Conservation (phyloP, 192 early-diverging fungal species). For the Dispira simplex region DNA sequence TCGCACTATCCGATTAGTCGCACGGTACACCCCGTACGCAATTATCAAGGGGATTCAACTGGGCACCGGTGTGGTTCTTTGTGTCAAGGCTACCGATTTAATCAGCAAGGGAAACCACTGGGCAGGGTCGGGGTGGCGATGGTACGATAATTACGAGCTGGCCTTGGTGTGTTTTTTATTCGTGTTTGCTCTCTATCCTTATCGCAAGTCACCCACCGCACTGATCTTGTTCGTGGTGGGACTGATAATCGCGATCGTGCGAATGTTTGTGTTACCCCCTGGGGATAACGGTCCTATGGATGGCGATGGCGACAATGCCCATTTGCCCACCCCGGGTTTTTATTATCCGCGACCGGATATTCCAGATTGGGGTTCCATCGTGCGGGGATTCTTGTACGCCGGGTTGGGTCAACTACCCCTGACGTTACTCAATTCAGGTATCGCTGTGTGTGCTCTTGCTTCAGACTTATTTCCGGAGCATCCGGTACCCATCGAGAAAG, state of each 20-base stretch:
- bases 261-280: slow-evolving; percentile 20
- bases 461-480: slow-evolving; percentile 69
- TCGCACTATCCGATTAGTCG: slow-evolving; percentile 46
- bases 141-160: slow-evolving; percentile 63
- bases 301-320: slow-evolving; percentile 19
- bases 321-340: slow-evolving; percentile 27
- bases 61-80: slow-evolving; percentile 55
- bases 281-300: slow-evolving; percentile 22
- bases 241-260: slow-evolving; percentile 44
- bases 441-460: slow-evolving; percentile 58
- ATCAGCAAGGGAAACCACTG: slow-evolving; percentile 34
- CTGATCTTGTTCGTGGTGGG: slow-evolving; percentile 59
- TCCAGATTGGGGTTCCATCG: slow-evolving; percentile 47
- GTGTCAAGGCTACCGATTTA: slow-evolving; percentile 48
- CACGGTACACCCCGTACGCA: slow-evolving; percentile 48
- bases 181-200: slow-evolving; percentile 48
- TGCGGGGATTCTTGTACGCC: slow-evolving; percentile 58
- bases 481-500: slow-evolving; percentile 21
- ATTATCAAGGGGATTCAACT: slow-evolving; percentile 67
- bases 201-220: slow-evolving; percentile 45
- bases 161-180: slow-evolving; percentile 48
- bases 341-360: slow-evolving; percentile 41
- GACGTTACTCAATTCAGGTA: slow-evolving; percentile 73
- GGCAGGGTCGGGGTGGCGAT: slow-evolving; percentile 34
- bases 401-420: slow-evolving; percentile 78